Conservation (phyloP, 2,329 filamentous ascomycete genomes). For the Lachnellula arida region DNA sequence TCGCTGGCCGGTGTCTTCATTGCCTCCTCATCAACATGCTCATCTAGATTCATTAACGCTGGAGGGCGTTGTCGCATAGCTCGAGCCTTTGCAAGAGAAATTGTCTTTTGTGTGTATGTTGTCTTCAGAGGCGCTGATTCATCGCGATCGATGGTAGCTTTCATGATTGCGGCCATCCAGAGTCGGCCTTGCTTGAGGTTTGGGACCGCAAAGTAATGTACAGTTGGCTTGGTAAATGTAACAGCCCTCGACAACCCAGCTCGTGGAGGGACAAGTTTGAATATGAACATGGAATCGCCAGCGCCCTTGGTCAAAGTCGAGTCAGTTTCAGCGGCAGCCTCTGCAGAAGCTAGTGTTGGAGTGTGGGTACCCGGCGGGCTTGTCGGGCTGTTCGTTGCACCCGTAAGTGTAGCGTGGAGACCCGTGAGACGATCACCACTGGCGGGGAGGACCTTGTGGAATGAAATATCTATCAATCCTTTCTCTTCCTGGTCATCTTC, state of each 20-base stretch:
- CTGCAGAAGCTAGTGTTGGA: constrained; percentile 40
- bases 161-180: constrained; percentile 99
- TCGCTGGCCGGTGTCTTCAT: constrained; percentile 29
- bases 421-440: constrained; percentile 88
- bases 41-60: constrained; percentile 71
- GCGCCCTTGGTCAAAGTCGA: constrained; percentile 31
- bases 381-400: constrained; percentile 65
- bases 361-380: constrained; percentile 44
- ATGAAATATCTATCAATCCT: constrained; percentile 94
- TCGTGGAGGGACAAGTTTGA: constrained; percentile 92
- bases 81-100: constrained; percentile 82
- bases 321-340: constrained; percentile 38
- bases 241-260: constrained; percentile 83
- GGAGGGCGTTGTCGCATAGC: constrained; percentile 86
- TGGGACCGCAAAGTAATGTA: constrained; percentile 96
- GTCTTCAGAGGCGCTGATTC: constrained; percentile 74
- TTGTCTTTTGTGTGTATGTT: constrained; percentile 96
- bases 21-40: constrained; percentile 31
- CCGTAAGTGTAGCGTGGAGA: constrained; percentile 85
- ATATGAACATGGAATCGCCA: constrained; percentile 83
- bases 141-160: constrained; percentile 95
- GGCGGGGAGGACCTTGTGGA: constrained; percentile 91
- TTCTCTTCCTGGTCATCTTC: constrained; percentile 91
- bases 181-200: constrained; percentile 81
- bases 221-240: constrained; percentile 94